Base-by-base conservation (phyloP, 371 early-diverging fungal species). In the Mortierella polycephala region DNA sequence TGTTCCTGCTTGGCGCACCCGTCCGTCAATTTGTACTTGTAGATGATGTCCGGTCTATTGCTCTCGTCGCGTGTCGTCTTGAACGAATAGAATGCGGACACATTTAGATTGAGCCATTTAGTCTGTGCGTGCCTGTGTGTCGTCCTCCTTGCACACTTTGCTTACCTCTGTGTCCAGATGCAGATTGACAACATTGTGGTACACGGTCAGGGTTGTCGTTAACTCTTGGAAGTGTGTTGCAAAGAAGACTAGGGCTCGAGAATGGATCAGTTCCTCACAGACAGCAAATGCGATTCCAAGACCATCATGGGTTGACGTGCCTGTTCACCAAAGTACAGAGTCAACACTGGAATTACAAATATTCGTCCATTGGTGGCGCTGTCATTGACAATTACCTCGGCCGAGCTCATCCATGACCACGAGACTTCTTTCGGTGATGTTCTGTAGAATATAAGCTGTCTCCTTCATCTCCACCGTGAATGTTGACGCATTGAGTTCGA, bases 401-500 rank as follows among this genome's bases (percentile, higher is more conserved):
- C 99, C 99, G 13, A 99, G 89, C 83, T 99, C 99, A 80, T 99
- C 99, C 54, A 99, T 90, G 39, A 99, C 83, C 1, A 98, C 89
- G 20, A 99, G 81, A 54, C 94, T 92, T 14, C 82, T 70, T 41
- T 85, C 75, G 0, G 91, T 89, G 4, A 91, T 85, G 64, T 91
- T 86, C 55, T 94, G 88, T 49, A 98, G 81, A 52, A 99, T 92
- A 64, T 90, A 94, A 0, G 96, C 89, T 0, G 94, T 89, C 72
- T 97, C 97, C 37, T 86, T 85, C 97, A 98, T 97, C 81, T 99
- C 99, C 18, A 88, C 83, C 91, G 95, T 91, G 81, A 98, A 99
- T 0, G 96, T 94, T 0, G 95, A 94, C 14, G 93, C 85, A 39
- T 89, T 90, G 55, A 81, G 71, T 42, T 90, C 88, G 16, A 91